phyloP scores from a whole-genome alignment of 2,329 filamentous ascomycete species.

The Orbilia javanica region DNA sequence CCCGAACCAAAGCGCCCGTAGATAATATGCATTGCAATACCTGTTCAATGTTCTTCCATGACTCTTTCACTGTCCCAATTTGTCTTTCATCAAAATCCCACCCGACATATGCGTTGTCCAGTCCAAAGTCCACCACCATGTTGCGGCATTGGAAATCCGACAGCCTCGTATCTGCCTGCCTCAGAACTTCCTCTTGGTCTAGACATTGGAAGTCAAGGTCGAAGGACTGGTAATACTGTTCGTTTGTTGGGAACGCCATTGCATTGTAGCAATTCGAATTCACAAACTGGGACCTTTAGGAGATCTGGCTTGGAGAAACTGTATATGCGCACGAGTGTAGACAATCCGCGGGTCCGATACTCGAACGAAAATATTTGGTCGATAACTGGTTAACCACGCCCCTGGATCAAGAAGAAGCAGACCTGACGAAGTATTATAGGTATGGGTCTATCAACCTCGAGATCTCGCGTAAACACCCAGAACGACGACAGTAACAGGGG shows the following conservation, averaged over 20 bases:
- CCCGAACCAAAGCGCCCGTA: no score
- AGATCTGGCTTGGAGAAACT: not conserved
- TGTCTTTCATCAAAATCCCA: constrained; percentile 46
- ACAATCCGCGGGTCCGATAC: no score
- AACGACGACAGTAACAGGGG: not conserved
- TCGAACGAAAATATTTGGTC: not conserved
- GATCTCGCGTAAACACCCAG: not conserved
- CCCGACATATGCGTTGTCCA: constrained; percentile 41
- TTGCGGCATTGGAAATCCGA: constrained; percentile 43
- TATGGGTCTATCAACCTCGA: no score
- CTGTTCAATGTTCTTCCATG: constrained; percentile 36
- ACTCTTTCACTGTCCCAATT: constrained; percentile 26
- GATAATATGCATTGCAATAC: not conserved
- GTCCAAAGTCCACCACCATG: constrained; percentile 53
- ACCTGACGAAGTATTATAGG: not conserved
- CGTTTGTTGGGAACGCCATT: constrained; percentile 5
- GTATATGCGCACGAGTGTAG: no score
- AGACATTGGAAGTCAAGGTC: constrained; percentile 39
- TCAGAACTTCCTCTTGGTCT: constrained; percentile 42
- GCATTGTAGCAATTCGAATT: constrained; percentile 9
- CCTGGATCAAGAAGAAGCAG: not conserved
- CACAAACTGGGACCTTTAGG: not conserved
- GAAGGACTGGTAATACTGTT: constrained; percentile 34
- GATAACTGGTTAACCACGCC: no score
- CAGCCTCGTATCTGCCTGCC: constrained; percentile 35